A percentile compares a stretch with the other conserved stretches of the same genome.
phyloP scores from a whole-genome alignment of 2,329 filamentous ascomycete genomes.

The Fusarium transvaalense region DNA sequence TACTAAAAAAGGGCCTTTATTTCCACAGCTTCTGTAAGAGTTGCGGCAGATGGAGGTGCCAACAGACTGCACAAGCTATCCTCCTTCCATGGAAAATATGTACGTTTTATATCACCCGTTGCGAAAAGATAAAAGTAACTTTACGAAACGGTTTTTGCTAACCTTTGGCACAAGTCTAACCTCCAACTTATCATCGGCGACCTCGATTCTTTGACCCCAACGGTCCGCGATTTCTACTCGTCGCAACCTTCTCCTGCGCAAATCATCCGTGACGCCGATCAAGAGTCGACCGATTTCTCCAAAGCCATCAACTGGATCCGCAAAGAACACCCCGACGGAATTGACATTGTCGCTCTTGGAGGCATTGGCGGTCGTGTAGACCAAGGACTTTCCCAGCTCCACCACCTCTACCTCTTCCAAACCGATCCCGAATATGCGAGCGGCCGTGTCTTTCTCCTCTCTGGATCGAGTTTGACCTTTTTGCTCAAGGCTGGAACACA shows the following conservation, averaged over 20 bases:
- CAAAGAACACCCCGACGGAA: slow-evolving; percentile 47
- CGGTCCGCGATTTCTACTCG: slow-evolving; percentile 75
- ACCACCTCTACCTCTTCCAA: slow-evolving; percentile 81
- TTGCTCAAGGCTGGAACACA: slow-evolving; percentile 79
- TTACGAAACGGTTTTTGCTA: not conserved
- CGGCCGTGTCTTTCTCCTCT: slow-evolving; percentile 81
- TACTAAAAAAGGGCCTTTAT: slow-evolving; percentile 35
- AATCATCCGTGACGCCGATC: slow-evolving; percentile 79
- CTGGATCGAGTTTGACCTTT: slow-evolving; percentile 84
- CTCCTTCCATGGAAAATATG: slow-evolving; percentile 58
- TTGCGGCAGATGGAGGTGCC: slow-evolving; percentile 93
- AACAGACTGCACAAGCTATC: slow-evolving; percentile 74
- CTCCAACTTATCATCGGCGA: slow-evolving; percentile 87
- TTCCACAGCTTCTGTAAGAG: slow-evolving; percentile 68
- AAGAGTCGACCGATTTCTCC: slow-evolving; percentile 90
- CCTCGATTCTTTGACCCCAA: slow-evolving; percentile 81
- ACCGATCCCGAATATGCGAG: slow-evolving; percentile 60
- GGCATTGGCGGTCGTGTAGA: slow-evolving; percentile 92
- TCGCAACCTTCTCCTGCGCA: slow-evolving; percentile 62
- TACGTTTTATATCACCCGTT: slow-evolving; percentile 47
- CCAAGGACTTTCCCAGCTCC: slow-evolving; percentile 89
- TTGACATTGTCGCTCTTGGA: slow-evolving; percentile 83
- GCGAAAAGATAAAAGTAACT: not conserved
- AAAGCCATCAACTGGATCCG: slow-evolving; percentile 79
- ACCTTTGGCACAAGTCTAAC: slow-evolving; percentile 61